Evolutionary conservation across 2,329 filamentous ascomycete species (phyloP).

Genomic region (Penicillium hordei): DNA sequence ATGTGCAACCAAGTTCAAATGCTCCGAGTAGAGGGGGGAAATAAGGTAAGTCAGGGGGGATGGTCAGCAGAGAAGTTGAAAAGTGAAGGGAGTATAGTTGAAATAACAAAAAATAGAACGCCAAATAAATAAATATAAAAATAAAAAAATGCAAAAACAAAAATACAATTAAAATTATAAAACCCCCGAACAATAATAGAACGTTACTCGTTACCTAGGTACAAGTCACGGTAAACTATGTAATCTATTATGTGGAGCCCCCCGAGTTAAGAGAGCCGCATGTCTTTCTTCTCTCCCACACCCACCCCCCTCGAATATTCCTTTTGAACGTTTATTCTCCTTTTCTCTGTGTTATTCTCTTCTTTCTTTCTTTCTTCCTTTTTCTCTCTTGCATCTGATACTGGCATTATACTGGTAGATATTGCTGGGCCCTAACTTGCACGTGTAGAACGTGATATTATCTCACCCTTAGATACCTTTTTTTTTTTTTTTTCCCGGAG

Average conservation of each 20-base stretch:
- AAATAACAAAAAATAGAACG: neutral
- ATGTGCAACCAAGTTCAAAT: slow-evolving; percentile 6
- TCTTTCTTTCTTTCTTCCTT: neutral
- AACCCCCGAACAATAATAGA: neutral
- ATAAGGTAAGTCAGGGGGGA: neutral
- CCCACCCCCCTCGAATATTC: slow-evolving; percentile 2
- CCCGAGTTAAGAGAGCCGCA: slow-evolving; percentile 3
- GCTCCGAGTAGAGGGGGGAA: neutral
- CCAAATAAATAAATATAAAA: neutral
- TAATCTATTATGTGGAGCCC: slow-evolving; percentile 7
- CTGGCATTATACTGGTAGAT: slow-evolving; percentile 4
- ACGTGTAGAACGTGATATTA: slow-evolving; percentile 4
- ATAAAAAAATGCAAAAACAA: neutral
- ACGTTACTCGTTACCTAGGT: neutral
- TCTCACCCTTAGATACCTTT: neutral
- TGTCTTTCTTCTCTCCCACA: neutral
- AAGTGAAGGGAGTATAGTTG: neutral
- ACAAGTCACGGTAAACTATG: neutral
- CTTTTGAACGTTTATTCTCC: slow-evolving; percentile 2
- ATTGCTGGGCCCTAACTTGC: neutral
- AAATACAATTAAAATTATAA: neutral
- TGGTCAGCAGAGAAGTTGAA: neutral
- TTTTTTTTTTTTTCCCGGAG: slow-evolving; percentile 3
- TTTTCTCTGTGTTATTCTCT: neutral
- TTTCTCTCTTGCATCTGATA: neutral